These are phyloP conservation scores for Colletotrichum sp. DNA, from an alignment of 2,329 filamentous ascomycete genomes.

Conservation along the genomic window DNA sequence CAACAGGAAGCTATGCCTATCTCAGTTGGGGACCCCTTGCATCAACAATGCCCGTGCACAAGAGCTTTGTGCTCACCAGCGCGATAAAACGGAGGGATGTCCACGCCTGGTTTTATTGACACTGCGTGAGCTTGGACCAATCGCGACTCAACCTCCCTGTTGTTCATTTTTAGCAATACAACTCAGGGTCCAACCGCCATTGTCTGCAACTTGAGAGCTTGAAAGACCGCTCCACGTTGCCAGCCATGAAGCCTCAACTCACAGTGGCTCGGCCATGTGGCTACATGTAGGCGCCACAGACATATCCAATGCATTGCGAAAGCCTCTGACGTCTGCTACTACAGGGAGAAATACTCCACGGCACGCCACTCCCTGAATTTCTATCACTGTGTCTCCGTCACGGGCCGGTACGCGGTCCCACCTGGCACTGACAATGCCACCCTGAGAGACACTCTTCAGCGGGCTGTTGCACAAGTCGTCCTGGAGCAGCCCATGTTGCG, in stretches of 20 bases:
- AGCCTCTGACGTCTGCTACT: constrained; percentile 1
- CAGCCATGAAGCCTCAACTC: not conserved
- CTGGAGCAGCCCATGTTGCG: constrained; percentile 51
- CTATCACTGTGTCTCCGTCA: constrained; percentile 51
- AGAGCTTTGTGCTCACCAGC: not conserved
- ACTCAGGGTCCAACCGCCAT: not conserved
- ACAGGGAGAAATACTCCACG: constrained; percentile 50
- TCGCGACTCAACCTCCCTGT: not conserved
- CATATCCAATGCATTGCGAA: not conserved
- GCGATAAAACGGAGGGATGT: not conserved
- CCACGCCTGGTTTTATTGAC: not conserved
- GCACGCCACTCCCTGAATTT: constrained; percentile 51
- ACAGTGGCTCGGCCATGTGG: constrained; percentile 10
- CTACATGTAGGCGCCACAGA: not conserved
- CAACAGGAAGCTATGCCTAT: not conserved
- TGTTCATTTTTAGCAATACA: not conserved
- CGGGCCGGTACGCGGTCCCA: constrained; percentile 44
- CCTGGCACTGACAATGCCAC: not conserved
- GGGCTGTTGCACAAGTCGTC: constrained; percentile 45
- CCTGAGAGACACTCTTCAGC: constrained; percentile 30
- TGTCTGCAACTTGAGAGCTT: not conserved
- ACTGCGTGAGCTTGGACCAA: not conserved
- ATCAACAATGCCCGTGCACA: not conserved
- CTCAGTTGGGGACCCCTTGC: not conserved
- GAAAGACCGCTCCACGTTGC: not conserved